Evolutionary conservation across 2,329 filamentous ascomycete species (phyloP).

Genomic region (Zymoseptoria ardabiliae): DNA sequence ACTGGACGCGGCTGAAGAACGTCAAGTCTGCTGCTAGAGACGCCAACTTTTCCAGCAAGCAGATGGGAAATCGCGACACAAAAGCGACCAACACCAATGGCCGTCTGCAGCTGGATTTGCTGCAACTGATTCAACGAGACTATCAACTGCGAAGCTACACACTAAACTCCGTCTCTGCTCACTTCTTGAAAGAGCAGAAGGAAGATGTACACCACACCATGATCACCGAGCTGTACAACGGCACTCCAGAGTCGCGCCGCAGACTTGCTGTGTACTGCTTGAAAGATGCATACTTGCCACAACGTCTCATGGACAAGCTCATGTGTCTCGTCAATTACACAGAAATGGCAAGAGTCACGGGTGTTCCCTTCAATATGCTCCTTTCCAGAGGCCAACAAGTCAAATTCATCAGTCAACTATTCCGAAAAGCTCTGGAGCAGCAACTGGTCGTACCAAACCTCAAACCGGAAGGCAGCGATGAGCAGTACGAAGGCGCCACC

Average conservation of each 20-base stretch:
- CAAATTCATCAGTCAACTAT: slow-evolving; percentile 95
- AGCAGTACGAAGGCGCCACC: slow-evolving; percentile 95
- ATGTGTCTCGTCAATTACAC: slow-evolving; percentile 99
- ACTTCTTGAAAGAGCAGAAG: slow-evolving; percentile 95
- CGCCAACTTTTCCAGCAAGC: slow-evolving; percentile 90
- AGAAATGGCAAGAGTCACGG: slow-evolving; percentile 98
- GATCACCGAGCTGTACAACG: slow-evolving; percentile 97
- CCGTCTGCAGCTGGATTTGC: slow-evolving; percentile 79
- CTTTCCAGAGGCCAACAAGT: slow-evolving; percentile 90
- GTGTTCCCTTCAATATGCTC: slow-evolving; percentile 92
- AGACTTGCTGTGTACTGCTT: slow-evolving; percentile 91
- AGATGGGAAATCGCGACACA: slow-evolving; percentile 93
- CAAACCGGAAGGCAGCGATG: slow-evolving; percentile 60
- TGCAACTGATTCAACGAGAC: slow-evolving; percentile 93
- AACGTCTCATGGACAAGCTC: slow-evolving; percentile 91
- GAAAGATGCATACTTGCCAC: slow-evolving; percentile 93
- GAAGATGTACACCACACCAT: slow-evolving; percentile 98
- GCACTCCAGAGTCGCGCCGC: slow-evolving; percentile 83
- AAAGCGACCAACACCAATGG: slow-evolving; percentile 94
- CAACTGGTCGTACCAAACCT: slow-evolving; percentile 90
- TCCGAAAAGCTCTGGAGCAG: slow-evolving; percentile 88
- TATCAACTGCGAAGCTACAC: slow-evolving; percentile 95
- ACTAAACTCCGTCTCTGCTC: slow-evolving; percentile 87
- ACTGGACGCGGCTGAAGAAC: slow-evolving; percentile 73
- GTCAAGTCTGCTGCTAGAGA: slow-evolving; percentile 65